Percentiles rank a stretch among this genome's conserved stretches.
Evolutionary conservation across 805 yeast genomes (phyloP).

Genomic region (Groenewaldozyma tartarivorans): DNA sequence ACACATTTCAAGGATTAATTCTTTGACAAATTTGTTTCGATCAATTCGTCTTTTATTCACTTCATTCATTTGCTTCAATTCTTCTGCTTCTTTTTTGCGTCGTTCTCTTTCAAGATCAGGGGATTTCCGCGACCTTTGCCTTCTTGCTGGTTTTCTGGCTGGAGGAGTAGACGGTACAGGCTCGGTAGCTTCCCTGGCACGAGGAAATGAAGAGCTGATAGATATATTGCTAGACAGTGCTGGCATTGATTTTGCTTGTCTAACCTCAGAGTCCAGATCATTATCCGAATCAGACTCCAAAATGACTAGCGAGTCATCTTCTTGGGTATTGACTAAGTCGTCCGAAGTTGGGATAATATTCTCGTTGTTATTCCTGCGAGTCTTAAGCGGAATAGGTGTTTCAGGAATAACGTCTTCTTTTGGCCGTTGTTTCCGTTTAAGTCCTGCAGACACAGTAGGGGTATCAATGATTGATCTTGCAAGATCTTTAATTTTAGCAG

Average conservation of each 20-base stretch:
- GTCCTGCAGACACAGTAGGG: too few species aligned
- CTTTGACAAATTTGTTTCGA: constrained; percentile 3
- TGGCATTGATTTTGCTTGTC: constrained; percentile 89
- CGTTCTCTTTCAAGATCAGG: not conserved
- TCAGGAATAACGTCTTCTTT: too few species aligned
- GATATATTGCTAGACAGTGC: constrained; percentile 88
- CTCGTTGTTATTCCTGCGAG: too few species aligned
- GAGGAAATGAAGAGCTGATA: constrained; percentile 60
- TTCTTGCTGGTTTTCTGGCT: not conserved
- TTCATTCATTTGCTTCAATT: not conserved
- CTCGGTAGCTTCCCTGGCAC: not conserved
- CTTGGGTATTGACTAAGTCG: too few species aligned
- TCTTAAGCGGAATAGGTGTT: too few species aligned
- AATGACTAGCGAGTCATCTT: constrained; percentile 98
- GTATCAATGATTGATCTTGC: too few species aligned
- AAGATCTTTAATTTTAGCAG: too few species aligned
- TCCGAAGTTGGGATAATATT: too few species aligned
- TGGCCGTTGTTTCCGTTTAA: too few species aligned
- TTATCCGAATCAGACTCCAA: constrained; percentile 97
- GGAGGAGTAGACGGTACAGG: not conserved
- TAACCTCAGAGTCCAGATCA: constrained; percentile 79
- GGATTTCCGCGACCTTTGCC: not conserved
- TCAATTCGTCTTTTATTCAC: not conserved
- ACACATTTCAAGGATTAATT: constrained; percentile 4
- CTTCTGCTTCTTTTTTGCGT: not conserved